Conservation (phyloP, 176 grass and related monocot species). For the Eragrostis curvula region DNA sequence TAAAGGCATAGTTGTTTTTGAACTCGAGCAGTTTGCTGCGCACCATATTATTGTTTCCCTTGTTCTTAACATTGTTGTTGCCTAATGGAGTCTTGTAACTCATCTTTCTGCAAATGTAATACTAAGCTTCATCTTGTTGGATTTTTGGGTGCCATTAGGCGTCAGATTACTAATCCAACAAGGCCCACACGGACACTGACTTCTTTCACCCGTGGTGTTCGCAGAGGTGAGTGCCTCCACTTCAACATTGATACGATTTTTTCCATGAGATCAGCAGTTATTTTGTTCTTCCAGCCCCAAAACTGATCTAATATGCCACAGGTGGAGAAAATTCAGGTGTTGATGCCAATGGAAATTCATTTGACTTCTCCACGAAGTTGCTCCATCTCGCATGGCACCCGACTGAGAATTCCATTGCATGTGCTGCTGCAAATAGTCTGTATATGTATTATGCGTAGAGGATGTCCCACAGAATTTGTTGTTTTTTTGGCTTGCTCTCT, state of each 20-base stretch:
- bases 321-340: constrained; percentile 73
- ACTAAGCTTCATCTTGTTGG: constrained; percentile 29
- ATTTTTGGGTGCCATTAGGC: constrained; percentile 46
- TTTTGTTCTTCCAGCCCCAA: constrained; percentile 17
- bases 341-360: constrained; percentile 84
- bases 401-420: constrained; percentile 86
- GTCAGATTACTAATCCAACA: constrained; percentile 68
- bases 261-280: constrained; percentile 1
- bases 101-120: constrained; percentile 20
- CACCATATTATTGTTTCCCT: not conserved
- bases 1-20: not conserved
- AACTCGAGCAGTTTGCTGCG: not conserved
- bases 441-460: constrained; percentile 98
- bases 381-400: constrained; percentile 96
- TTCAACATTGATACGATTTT: not conserved
- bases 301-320: constrained; percentile 38
- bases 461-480: constrained; percentile 45
- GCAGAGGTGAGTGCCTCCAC: constrained; percentile 56
- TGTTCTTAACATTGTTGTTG: not conserved
- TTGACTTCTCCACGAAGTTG: constrained; percentile 82
- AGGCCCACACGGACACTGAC: constrained; percentile 68
- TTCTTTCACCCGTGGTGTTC: constrained; percentile 64
- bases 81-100: constrained; percentile 31
- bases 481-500: constrained; percentile 23
- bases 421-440: constrained; percentile 96